Evolutionary conservation across 2,329 filamentous ascomycete species (phyloP).

Genomic region (Fusarium succisae): DNA sequence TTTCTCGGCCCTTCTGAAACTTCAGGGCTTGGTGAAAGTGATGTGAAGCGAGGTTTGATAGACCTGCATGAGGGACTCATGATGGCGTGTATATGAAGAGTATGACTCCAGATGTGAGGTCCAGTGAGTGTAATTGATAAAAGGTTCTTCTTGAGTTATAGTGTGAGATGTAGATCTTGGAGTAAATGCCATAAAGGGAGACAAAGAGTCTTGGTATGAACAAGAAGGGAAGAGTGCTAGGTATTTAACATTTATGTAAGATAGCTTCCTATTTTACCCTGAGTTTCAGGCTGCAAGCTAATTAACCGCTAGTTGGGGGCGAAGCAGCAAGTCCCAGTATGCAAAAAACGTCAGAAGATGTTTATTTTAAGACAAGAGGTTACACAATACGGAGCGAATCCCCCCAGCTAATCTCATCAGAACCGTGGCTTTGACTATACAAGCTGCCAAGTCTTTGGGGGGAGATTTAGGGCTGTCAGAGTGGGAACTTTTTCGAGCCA

Average conservation of each 20-base stretch:
- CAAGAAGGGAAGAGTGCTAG: background rate
- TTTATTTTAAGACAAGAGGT: background rate
- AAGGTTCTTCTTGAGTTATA: background rate
- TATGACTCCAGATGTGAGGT: background rate
- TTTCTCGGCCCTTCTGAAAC: conserved; percentile 39
- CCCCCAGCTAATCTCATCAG: background rate
- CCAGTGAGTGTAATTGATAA: background rate
- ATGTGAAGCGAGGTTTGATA: conserved; percentile 30
- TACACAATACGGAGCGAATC: background rate
- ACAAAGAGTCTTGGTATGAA: background rate
- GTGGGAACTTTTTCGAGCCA: background rate
- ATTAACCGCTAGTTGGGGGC: background rate
- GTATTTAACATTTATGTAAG: background rate
- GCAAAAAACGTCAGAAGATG: background rate
- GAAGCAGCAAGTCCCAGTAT: background rate
- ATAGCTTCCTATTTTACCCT: background rate
- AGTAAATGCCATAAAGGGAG: too few relatives aligned
- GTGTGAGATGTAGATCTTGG: background rate
- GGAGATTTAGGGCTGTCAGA: background rate
- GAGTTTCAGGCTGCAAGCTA: background rate
- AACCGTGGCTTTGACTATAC: background rate
- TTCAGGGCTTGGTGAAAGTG: conserved; percentile 36
- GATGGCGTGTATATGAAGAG: background rate
- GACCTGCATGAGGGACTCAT: conserved; percentile 18
- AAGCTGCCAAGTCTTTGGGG: background rate